Conservation (phyloP, 148 eudicot genomes). For the Rhododendron henanense region DNA sequence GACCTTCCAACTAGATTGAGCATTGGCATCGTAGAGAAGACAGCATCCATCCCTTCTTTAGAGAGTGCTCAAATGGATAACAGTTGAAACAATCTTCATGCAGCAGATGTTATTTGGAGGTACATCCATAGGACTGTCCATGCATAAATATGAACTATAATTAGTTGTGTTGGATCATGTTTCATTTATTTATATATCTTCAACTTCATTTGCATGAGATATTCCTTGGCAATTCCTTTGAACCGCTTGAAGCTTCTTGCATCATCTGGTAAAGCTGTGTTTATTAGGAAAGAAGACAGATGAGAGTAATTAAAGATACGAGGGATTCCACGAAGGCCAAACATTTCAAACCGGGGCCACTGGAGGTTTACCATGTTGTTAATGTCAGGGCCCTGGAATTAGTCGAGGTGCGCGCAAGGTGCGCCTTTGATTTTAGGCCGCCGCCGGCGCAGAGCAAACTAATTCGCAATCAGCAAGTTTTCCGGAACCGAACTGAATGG, state of each 20-base stretch:
- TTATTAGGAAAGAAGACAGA: not conserved
- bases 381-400: no score
- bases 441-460: no score
- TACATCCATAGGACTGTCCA: not conserved
- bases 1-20: conserved; percentile 16
- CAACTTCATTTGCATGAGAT: not conserved
- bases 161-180: not conserved
- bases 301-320: not conserved
- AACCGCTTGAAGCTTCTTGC: not conserved
- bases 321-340: no score
- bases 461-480: no score
- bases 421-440: not conserved
- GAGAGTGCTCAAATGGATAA: conserved; percentile 26
- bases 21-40: conserved; percentile 16
- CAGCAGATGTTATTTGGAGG: conserved; percentile 9
- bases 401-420: not conserved
- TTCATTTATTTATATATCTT: not conserved
- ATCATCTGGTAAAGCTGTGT: not conserved
- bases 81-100: conserved; percentile 11
- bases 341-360: no score
- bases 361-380: no score
- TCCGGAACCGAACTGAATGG: not conserved
- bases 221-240: not conserved
- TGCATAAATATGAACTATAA: not conserved
- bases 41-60: conserved; percentile 10